Conservation (phyloP, 495 filamentous ascomycete species). For the Penicillium cinerascens region DNA sequence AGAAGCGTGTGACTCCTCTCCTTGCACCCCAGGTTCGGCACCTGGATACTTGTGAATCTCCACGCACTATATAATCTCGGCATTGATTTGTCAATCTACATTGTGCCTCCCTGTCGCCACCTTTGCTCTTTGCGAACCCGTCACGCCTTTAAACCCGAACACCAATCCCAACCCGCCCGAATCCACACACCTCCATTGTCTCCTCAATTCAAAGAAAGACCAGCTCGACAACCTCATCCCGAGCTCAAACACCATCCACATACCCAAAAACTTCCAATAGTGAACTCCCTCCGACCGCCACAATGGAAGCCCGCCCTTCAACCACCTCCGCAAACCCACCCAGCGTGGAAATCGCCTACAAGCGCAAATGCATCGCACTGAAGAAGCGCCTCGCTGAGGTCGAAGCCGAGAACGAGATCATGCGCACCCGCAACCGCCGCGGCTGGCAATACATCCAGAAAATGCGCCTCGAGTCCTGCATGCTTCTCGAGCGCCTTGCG, state of each 20-base stretch:
- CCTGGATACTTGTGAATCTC: background rate
- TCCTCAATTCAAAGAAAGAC: background rate
- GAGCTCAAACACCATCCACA: background rate
- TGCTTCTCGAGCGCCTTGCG: constrained; percentile 82
- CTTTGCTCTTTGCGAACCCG: background rate
- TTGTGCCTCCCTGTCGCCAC: background rate
- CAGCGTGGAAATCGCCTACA: constrained; percentile 93
- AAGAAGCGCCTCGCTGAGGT: constrained; percentile 88
- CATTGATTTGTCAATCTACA: background rate
- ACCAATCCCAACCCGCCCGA: background rate
- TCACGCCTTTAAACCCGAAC: background rate
- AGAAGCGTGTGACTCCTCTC: constrained; percentile 6
- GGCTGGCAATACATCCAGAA: constrained; percentile 81
- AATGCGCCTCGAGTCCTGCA: constrained; percentile 84
- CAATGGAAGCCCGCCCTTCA: constrained; percentile 31
- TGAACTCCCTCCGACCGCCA: constrained; percentile 6
- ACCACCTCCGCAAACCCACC: constrained; percentile 56
- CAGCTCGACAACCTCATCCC: background rate
- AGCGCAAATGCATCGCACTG: constrained; percentile 92
- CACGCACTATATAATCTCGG: background rate
- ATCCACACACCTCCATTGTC: background rate
- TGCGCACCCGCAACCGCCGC: constrained; percentile 73
- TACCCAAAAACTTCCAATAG: background rate
- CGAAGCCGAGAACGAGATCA: constrained; percentile 80
- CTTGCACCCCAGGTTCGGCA: constrained; percentile 1